phyloP scores from a whole-genome alignment of 306 rosid genomes.

The Castanea crenata region DNA sequence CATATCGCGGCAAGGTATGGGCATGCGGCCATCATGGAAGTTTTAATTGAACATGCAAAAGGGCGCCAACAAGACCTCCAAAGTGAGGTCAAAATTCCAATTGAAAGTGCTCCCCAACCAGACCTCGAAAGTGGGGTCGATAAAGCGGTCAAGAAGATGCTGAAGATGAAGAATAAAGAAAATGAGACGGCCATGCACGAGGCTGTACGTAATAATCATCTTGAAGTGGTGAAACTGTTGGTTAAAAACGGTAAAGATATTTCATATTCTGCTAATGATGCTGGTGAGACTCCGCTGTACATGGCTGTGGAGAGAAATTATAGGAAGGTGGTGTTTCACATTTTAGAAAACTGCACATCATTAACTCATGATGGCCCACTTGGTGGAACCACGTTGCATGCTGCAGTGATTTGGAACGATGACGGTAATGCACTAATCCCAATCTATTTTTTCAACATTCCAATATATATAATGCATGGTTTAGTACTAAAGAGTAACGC shows the following conservation, averaged over 20 bases:
- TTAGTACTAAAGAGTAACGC: no score
- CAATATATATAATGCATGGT: no score
- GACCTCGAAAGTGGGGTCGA: not conserved
- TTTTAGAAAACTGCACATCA: not conserved
- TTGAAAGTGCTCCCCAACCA: no score
- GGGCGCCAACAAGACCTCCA: no score
- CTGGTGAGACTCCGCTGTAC: slow-evolving; percentile 15
- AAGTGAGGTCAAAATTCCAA: no score
- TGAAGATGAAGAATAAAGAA: not conserved
- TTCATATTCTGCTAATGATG: not conserved
- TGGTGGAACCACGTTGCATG: slow-evolving; percentile 7
- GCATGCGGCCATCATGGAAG: not conserved
- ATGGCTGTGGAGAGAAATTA: slow-evolving; percentile 1
- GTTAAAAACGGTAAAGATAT: not conserved
- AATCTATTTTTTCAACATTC: not conserved
- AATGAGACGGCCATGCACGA: slow-evolving; percentile 4
- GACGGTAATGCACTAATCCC: not conserved
- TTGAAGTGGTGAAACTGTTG: not conserved
- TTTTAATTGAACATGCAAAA: not conserved
- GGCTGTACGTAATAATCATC: not conserved
- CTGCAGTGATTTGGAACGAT: not conserved
- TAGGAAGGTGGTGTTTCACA: not conserved
- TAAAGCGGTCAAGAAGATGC: no score
- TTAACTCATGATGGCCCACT: not conserved
- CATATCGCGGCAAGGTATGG: slow-evolving; percentile 5